phyloP scores from a whole-genome alignment of 83 land plant species.

The Thuja plicata region DNA sequence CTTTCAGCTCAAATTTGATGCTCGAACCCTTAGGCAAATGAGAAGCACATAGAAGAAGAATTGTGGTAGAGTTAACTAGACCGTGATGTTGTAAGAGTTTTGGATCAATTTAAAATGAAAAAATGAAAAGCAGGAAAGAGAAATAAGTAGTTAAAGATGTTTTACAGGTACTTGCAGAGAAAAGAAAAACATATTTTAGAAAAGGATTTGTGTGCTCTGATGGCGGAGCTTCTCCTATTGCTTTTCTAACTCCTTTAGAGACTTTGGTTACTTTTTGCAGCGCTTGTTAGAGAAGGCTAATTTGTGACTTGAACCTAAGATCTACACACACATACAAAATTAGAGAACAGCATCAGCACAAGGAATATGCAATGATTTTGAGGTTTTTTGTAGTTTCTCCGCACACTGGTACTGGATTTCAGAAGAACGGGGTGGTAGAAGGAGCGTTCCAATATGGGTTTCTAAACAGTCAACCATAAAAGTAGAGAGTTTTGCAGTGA shows the following conservation, averaged over 20 bases:
- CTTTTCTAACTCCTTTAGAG: neutral
- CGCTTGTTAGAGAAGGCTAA: neutral
- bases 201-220: neutral
- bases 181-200: neutral
- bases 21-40: neutral
- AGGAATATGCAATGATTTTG: no score
- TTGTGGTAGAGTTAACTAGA: neutral
- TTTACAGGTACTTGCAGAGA: neutral
- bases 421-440: neutral
- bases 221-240: neutral
- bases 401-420: no score
- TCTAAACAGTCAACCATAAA: neutral
- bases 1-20: neutral
- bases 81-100: neutral
- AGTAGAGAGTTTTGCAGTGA: neutral
- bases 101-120: neutral
- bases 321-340: neutral
- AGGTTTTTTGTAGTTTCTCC: neutral
- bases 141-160: neutral
- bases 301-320: neutral
- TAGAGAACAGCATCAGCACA: neutral
- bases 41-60: neutral
- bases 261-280: neutral
- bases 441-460: neutral
- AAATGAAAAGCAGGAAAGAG: neutral